A percentile compares a stretch with the other conserved stretches of the same genome.
phyloP scores from a whole-genome alignment of 495 filamentous ascomycete genomes.

The Daldinia loculata region DNA sequence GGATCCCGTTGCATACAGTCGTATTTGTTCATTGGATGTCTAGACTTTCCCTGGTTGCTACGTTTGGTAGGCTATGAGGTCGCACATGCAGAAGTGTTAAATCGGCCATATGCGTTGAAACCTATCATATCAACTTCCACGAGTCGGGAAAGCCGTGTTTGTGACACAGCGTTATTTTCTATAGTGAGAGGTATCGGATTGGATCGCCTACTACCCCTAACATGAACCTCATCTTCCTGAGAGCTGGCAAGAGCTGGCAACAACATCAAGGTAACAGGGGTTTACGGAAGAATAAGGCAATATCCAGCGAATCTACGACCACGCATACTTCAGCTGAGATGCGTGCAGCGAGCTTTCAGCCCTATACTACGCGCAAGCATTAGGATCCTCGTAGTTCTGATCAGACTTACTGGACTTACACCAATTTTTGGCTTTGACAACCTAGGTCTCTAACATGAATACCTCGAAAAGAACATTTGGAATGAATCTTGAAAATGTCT shows the following conservation, averaged over 20 bases:
- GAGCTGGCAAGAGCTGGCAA: not conserved
- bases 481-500: not conserved
- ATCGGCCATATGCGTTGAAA: not conserved
- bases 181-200: not conserved
- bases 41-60: not conserved
- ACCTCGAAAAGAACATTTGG: not conserved
- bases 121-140: not conserved
- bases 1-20: not conserved
- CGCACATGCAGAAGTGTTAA: conserved; percentile 1
- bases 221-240: not conserved
- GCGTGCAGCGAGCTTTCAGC: not conserved
- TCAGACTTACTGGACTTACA: not conserved
- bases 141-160: not conserved
- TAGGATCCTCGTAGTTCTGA: not conserved
- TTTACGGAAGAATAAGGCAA: not conserved
- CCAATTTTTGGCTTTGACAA: not conserved
- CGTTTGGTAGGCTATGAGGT: conserved; percentile 1
- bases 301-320: not conserved
- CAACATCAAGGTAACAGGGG: not conserved
- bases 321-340: not conserved
- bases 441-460: not conserved
- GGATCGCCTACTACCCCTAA: not conserved
- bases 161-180: not conserved
- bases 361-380: not conserved
- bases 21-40: not conserved